Evolutionary conservation across 2,329 filamentous ascomycete species (phyloP), one percentile per base, ranked within the genome.

Genomic region (Aspergillus awamori): DNA sequence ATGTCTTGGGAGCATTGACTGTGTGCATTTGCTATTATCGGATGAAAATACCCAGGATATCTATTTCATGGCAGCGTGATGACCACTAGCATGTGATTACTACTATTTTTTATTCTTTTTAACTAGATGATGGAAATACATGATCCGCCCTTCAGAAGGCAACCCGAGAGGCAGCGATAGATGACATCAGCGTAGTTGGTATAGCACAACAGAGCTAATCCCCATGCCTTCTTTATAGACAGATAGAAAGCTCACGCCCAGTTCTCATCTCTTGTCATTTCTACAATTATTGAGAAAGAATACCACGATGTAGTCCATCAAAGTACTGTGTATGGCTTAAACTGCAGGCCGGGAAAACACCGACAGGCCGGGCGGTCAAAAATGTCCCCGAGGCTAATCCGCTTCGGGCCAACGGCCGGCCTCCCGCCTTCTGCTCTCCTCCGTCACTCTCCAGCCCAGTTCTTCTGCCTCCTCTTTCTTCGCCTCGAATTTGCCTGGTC

Each of bases 21-120:
- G 59, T 63, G 53, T 63, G 53, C 53, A 55, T 55, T 55, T 28
- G 39, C 41, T 33, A 45, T 55, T 24, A 55, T 64, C 63, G 69
- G 69, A 65, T 67, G 64, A 70, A 70, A 72, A 73, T 73, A 73
- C 70, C 71, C 70, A 64, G 70, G 68, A 68, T 69, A 63, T 69
- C 65, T 63, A 59, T 64, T 63, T 61, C 59, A 60, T 52, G 43
- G 43, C 60, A 63, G 62, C 60, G 59, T 57, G 63, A 62, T 38
- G 61, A 59, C 55, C 56, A 49, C 56, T 57, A 57, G 52, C 56
- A 64, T 58, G 55, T 59, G 38, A 15, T 45, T 26, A 55, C 17
- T 43, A 47, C 45, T 43, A 30, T 13, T 41, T 11, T 36, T 38
- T 30, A 15, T 20, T 41, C 20, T 43, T 39, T 43, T 22, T 26